Percentiles rank a stretch among this genome's conserved stretches.
These are phyloP conservation scores for Colletotrichum somersetense DNA, from an alignment of 2,329 filamentous ascomycete genomes.

Conservation along the genomic window DNA sequence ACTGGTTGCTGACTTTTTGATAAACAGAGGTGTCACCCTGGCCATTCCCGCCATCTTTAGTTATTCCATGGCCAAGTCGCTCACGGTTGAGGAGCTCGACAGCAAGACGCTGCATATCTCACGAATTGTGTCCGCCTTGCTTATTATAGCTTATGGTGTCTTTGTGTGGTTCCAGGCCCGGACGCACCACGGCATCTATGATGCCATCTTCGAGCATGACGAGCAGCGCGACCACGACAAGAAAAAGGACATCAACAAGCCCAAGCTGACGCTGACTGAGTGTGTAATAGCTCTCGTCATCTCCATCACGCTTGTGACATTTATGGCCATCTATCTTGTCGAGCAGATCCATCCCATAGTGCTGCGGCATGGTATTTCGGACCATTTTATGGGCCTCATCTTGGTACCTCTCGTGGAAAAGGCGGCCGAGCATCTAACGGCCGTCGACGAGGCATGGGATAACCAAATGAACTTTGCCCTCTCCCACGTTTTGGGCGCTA, in stretches of 20 bases:
- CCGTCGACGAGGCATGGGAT: conserved; percentile 87
- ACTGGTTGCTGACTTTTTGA: conserved; percentile 6
- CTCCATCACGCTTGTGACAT: conserved; percentile 75
- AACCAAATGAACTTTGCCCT: conserved; percentile 88
- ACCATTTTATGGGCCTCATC: conserved; percentile 76
- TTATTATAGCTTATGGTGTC: conserved; percentile 76
- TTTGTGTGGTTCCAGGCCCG: conserved; percentile 81
- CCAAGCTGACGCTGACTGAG: conserved; percentile 82
- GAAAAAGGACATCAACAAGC: conserved; percentile 69
- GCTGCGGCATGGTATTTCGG: conserved; percentile 58
- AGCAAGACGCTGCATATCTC: conserved; percentile 74
- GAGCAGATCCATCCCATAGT: conserved; percentile 75
- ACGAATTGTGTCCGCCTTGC: conserved; percentile 76
- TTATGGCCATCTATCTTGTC: conserved; percentile 81
- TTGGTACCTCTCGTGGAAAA: conserved; percentile 88
- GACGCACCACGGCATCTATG: conserved; percentile 82
- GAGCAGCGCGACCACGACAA: conserved; percentile 76
- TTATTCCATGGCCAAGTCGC: conserved; percentile 51
- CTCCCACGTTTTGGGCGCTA: conserved; percentile 87
- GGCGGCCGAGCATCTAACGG: conserved; percentile 85
- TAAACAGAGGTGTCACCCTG: conserved; percentile 51
- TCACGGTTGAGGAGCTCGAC: conserved; percentile 55
- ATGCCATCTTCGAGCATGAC: conserved; percentile 78
- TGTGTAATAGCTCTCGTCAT: conserved; percentile 74
- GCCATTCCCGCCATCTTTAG: conserved; percentile 68